phyloP scores from a whole-genome alignment of 106 monocot genomes.

The Allium cepa region DNA sequence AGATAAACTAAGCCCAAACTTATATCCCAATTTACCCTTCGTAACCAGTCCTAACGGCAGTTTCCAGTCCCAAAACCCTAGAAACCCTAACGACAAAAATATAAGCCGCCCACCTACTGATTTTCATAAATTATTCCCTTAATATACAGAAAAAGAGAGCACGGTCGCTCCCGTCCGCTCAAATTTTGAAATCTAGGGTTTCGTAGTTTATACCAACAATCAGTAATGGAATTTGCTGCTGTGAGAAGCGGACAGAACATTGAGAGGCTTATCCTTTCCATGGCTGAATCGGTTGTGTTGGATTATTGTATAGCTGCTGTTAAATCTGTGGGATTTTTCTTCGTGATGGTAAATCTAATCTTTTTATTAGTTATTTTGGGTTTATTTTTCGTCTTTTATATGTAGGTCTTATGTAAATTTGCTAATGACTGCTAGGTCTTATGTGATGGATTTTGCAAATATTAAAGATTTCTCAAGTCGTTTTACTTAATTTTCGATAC shows the following conservation, averaged over 20 bases:
- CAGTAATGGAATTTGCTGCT: conserved; percentile 4
- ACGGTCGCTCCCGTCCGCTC: neutral
- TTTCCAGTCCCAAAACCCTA: conserved; percentile 8
- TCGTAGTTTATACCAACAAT: no score
- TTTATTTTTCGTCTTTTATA: neutral
- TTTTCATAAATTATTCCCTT: neutral
- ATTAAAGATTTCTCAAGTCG: neutral
- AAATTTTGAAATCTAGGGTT: neutral
- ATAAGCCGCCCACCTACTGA: neutral
- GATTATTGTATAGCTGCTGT: neutral
- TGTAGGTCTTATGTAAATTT: neutral
- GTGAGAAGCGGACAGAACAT: neutral
- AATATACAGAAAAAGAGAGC: neutral
- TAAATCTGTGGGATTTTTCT: neutral
- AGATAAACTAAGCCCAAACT: no score
- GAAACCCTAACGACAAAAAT: neutral
- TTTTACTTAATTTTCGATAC: neutral
- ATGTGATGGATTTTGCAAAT: neutral
- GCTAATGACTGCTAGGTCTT: neutral
- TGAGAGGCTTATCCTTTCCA: conserved; percentile 2
- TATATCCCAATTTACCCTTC: no score
- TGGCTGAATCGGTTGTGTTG: conserved; percentile 3
- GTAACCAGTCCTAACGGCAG: neutral
- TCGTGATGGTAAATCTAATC: neutral
- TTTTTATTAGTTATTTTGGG: neutral